These are phyloP conservation scores for Geosiphon pyriformis DNA, from an alignment of 192 early-diverging fungal genomes.

Conservation along the genomic window DNA sequence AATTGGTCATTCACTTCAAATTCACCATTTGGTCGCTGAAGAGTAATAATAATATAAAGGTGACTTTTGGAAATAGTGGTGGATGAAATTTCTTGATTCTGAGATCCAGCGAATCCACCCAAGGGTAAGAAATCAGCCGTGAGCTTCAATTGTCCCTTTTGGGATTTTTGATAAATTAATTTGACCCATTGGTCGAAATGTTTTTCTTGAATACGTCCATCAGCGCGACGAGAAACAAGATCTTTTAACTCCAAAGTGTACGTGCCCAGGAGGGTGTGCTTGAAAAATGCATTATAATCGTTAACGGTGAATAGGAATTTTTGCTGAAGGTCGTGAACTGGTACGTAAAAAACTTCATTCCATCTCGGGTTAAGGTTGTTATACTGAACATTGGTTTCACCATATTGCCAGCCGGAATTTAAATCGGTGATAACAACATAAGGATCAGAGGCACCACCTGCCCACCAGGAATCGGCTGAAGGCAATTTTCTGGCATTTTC, in stretches of 20 bases:
- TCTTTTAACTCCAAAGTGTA: slow-evolving; percentile 52
- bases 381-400: slow-evolving; percentile 74
- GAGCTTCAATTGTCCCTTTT: slow-evolving; percentile 57
- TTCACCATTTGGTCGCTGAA: slow-evolving; percentile 16
- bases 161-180: slow-evolving; percentile 39
- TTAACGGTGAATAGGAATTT: slow-evolving; percentile 61
- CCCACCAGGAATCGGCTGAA: slow-evolving; percentile 59
- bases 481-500: slow-evolving; percentile 66
- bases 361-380: slow-evolving; percentile 83
- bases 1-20: slow-evolving; percentile 8
- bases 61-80: background rate
- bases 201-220: slow-evolving; percentile 28
- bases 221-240: slow-evolving; percentile 41
- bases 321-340: slow-evolving; percentile 67
- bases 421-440: slow-evolving; percentile 67
- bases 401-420: slow-evolving; percentile 46
- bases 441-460: slow-evolving; percentile 80
- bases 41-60: background rate
- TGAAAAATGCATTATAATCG: slow-evolving; percentile 77
- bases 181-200: background rate
- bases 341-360: slow-evolving; percentile 87
- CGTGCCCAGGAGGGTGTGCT: slow-evolving; percentile 70
- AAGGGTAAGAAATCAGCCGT: slow-evolving; percentile 51
- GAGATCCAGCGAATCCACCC: slow-evolving; percentile 13
- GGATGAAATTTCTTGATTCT: background rate